Evolutionary conservation across 2,329 filamentous ascomycete genomes (phyloP), one percentile per base, ranked within the genome.

Genomic region (Zymoseptoria tritici): DNA sequence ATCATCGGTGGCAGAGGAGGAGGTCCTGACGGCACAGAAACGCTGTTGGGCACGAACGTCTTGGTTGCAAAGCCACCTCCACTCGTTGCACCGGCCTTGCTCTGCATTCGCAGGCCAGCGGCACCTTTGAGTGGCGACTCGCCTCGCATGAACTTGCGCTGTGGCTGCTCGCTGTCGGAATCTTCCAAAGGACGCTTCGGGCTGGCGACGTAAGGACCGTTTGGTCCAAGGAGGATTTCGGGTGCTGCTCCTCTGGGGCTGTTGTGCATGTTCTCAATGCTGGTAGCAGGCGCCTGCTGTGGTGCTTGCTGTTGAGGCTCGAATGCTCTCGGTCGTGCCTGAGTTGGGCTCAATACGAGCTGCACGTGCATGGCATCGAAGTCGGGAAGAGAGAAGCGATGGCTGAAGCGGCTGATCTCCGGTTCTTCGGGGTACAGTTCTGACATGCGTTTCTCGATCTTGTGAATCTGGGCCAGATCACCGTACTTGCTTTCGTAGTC

Each of bases 401-500:
- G 84, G 9, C 85, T 82, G 73, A 97, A 97, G 61, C 85, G 85
- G 13, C 81, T 77, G 49, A 96, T 80, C 58, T 84, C 86, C 2
- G 91, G 87, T 68, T 97, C 93, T 60, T 92, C 86, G 0, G 92
- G 92, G 74, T 91, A 99, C n/a, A 97, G 81, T 70, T 96, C 91
- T 21, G 84, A 83, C 91, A 99, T 97, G 53, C 94, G 86, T 68
- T 87, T 88, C 75, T 99, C 95, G 16, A 99, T 81, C 72, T 95
- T 94, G 64, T 86, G 85, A 57, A 99, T 91, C 68, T 97, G 92
- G 5, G 89, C 85, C 4, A 97, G 82, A 72, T 99, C 94, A 58
- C 95, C 94, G 70, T 92, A 99, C 64, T 91, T 87, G 9, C 91
- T 92, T 77, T 99, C 94, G 72, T 96, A 96, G 67, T 92, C 88